Evolutionary conservation across 2,329 filamentous ascomycete species (phyloP), one percentile per base, ranked within the genome.

Genomic region (Blastomyces percursus): DNA sequence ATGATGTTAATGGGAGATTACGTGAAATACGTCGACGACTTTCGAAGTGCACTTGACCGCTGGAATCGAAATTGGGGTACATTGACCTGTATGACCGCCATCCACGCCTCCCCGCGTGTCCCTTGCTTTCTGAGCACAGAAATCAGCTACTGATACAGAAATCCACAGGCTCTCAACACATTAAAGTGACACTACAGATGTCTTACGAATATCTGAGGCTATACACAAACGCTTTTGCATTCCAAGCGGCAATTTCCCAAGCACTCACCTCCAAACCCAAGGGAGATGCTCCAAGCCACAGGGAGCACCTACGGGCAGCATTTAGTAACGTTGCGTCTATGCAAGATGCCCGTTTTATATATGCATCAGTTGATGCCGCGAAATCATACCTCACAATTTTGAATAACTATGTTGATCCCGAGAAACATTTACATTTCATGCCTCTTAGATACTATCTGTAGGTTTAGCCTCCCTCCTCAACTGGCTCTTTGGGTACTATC

Each of bases 211-310:
- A 89, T 69, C 75, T 90, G 1, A 81, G 87, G 7, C 79, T 90
- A 0, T 90, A 90, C 71, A 88, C 87, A 59, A 89, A 89, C 63
- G 87, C 87, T 0, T 90, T 90, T 69, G 87, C 87, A 1, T 90
- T 90, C 67, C 87, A 90, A 70, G 87, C 87, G 2, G 88, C 86
- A 0, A 84, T 82, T 59, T 84, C 74, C 67, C 82, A 80, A 69
- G 81, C 73, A 62, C 73, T 75, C 66, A 79, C 72, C 57, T 71
- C 69, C 63, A 76, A 76, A 67, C 70, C 72, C 56, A 73, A 74
- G 66, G 69, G 70, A 24, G 69, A 77, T 65, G 67, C 71, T 48
- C 66, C 71, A 59, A 69, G 71, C 51, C 71, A 75, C 66, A 70
- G 74, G 66, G 72, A 79, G 51, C 75, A 77, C 64, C 67, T 78